Evolutionary conservation across 2,329 filamentous ascomycete genomes (phyloP).

Genomic region (Chaetoscypha palmicola): DNA sequence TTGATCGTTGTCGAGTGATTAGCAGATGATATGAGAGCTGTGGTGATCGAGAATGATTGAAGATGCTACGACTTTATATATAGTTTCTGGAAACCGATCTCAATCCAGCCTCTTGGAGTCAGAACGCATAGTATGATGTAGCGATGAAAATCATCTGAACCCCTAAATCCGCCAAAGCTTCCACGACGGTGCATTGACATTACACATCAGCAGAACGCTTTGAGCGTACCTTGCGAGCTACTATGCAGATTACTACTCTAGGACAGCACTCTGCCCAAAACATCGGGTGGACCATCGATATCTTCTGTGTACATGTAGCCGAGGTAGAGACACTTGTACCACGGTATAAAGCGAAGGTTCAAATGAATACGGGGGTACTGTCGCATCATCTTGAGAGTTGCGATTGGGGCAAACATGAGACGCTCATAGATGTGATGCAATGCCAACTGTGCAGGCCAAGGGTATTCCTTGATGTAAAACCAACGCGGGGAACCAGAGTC

Average conservation of each 20-base stretch:
- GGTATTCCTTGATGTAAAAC: background rate
- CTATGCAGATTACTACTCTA: background rate
- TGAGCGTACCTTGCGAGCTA: background rate
- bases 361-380: background rate
- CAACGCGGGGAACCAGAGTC: background rate
- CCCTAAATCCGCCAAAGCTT: too few species aligned
- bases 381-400: background rate
- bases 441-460: background rate
- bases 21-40: background rate
- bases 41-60: background rate
- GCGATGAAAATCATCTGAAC: too few species aligned
- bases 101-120: background rate
- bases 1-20: background rate
- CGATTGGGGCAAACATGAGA: conserved; percentile 6
- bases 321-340: too few species aligned
- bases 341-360: background rate
- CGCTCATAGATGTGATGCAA: background rate
- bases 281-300: too few species aligned
- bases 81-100: background rate
- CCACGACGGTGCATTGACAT: too few species aligned
- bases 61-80: background rate
- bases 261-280: too few species aligned
- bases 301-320: too few species aligned
- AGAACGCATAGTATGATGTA: background rate
- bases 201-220: background rate